Percentiles rank a stretch among this genome's conserved stretches.
Evolutionary conservation across 805 yeast genomes (phyloP).

Genomic region (Starmerella vitae): DNA sequence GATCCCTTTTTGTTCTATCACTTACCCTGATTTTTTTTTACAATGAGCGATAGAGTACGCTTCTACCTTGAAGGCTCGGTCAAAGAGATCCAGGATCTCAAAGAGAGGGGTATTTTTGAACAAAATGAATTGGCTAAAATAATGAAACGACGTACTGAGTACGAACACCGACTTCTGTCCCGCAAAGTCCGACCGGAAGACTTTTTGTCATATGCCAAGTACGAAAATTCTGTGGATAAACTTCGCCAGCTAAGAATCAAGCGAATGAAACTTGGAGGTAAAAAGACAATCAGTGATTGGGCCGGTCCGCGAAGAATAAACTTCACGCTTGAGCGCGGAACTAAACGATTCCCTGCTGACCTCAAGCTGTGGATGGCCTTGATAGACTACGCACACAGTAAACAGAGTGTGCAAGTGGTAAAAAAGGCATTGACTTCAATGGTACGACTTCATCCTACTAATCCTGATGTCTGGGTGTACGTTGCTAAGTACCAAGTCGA

Average conservation of each 20-base stretch:
- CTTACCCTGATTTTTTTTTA: too few relatives aligned
- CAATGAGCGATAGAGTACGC: slow-evolving; percentile 43
- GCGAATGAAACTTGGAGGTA: slow-evolving; percentile 38
- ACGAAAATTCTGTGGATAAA: slow-evolving; percentile 66
- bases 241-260: slow-evolving; percentile 57
- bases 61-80: slow-evolving; percentile 55
- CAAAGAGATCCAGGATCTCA: slow-evolving; percentile 84
- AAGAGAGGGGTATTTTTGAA: slow-evolving; percentile 65
- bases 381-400: slow-evolving; percentile 38
- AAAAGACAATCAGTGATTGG: slow-evolving; percentile 52
- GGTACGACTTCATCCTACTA: slow-evolving; percentile 79
- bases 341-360: slow-evolving; percentile 65
- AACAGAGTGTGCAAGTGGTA: slow-evolving; percentile 25
- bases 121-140: slow-evolving; percentile 70
- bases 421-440: slow-evolving; percentile 57
- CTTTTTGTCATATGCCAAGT: slow-evolving; percentile 63
- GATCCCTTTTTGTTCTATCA: too few relatives aligned
- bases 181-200: slow-evolving; percentile 71
- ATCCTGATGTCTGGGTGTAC: slow-evolving; percentile 80
- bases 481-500: slow-evolving; percentile 93
- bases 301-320: slow-evolving; percentile 69
- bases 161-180: slow-evolving; percentile 77
- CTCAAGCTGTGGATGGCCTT: slow-evolving; percentile 66
- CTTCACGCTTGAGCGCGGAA: slow-evolving; percentile 73
- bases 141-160: slow-evolving; percentile 88